phyloP scores from a whole-genome alignment of 2,329 filamentous ascomycete species.

The Arthroderma uncinatum region DNA sequence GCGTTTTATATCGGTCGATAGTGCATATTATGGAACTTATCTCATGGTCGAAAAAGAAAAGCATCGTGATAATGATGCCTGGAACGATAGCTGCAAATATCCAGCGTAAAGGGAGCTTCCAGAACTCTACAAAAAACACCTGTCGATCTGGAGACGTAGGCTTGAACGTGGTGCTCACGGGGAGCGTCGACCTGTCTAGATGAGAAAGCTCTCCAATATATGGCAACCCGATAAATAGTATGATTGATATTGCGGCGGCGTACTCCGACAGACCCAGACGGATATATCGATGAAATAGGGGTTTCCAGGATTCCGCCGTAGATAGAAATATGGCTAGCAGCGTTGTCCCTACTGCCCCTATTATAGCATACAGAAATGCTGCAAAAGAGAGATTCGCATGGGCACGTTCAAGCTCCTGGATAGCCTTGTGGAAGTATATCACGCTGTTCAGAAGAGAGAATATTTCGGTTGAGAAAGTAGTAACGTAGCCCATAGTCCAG shows the following conservation, averaged over 20 bases:
- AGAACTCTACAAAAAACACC: slow-evolving; percentile 52
- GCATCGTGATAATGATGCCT: slow-evolving; percentile 51
- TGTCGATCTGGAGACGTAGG: slow-evolving; percentile 46
- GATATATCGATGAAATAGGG: slow-evolving; percentile 50
- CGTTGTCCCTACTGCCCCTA: slow-evolving; percentile 53
- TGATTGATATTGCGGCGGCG: slow-evolving; percentile 55
- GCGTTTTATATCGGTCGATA: slow-evolving; percentile 48
- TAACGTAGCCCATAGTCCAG: slow-evolving; percentile 61
- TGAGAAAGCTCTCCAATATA: slow-evolving; percentile 48
- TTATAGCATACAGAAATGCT: slow-evolving; percentile 54
- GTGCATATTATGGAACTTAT: slow-evolving; percentile 60
- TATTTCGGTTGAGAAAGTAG: slow-evolving; percentile 55
- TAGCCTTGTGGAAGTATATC: slow-evolving; percentile 58
- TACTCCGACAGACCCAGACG: slow-evolving; percentile 53
- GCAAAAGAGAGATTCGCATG: slow-evolving; percentile 48
- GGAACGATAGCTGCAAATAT: slow-evolving; percentile 52
- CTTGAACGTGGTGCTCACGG: slow-evolving; percentile 45
- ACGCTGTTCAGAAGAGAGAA: slow-evolving; percentile 57
- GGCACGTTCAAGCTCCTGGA: slow-evolving; percentile 52
- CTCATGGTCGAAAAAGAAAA: slow-evolving; percentile 61
- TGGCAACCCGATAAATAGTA: slow-evolving; percentile 54
- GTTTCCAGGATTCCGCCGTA: slow-evolving; percentile 51
- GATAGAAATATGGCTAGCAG: slow-evolving; percentile 51
- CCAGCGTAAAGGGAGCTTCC: slow-evolving; percentile 49
- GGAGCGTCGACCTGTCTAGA: slow-evolving; percentile 49